Evolutionary conservation across 176 grass and related monocot genomes (phyloP), one percentile per base, ranked within the genome.

Genomic region (Poa annua): DNA sequence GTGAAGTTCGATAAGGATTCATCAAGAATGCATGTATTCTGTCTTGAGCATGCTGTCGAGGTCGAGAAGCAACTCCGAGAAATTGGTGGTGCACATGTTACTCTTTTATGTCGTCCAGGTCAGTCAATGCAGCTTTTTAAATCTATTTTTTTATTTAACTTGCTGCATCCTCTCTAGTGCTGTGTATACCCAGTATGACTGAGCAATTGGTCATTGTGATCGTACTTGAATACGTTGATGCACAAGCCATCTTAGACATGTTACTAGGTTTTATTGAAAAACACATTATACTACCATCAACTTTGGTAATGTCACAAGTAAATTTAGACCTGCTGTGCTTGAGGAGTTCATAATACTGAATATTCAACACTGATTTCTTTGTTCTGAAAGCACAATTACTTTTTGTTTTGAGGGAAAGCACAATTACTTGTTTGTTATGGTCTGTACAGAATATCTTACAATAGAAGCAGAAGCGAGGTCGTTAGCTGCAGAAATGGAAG

Each of bases 1-100:
- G 55, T 91, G 83, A 75, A 88, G 59, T 86, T 83, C 84, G 93
- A 96, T 66, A 99, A 92, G 78, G 93, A 99, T 96, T 96, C 91
- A 74, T 93, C 93, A 51, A 90, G 93, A 83, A 89, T 99, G 93
- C 97, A 99, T 92, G 89, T 90, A 65, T 99, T 99, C 74, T 99
- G 97, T 85, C 97, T 99, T 77, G 78, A 99, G 56, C 97, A 99
- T 84, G 97, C 97, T 74, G 84, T 90, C 24, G 93, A 94, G 77
- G 91, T 96, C 81, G 85, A 92, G 81, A 93, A 85, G 91, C 97
- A 86, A 81, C 89, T 99, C 86, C 81, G 78, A 52, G 55, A 85
- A 61, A 76, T 96, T 24, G 97, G 97, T 62, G 97, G 97, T 70
- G 77, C 88, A 13, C 66, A 92, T 89, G 78, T 96, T 82, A 79